phyloP scores from a whole-genome alignment of 2,329 filamentous ascomycete genomes.

The Monosporascus ibericus region DNA sequence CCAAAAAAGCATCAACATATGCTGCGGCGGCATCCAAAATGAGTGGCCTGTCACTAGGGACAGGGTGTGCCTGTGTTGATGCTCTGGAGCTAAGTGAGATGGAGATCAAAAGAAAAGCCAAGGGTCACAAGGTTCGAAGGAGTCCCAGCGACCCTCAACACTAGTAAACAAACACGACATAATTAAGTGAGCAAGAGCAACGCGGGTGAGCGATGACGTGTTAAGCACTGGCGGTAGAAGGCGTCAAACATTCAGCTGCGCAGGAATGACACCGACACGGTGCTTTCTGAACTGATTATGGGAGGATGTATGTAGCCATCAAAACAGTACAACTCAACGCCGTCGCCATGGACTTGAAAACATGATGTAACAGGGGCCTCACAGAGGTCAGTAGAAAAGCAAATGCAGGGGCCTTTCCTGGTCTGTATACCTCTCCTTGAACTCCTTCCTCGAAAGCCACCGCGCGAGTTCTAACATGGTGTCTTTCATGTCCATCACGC shows the following conservation, averaged over 20 bases:
- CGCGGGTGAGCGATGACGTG: too few relatives aligned
- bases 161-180: too few relatives aligned
- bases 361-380: not conserved
- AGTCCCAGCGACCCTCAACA: too few relatives aligned
- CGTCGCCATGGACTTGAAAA: not conserved
- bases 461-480: conserved; percentile 74
- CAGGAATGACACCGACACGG: too few relatives aligned
- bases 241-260: too few relatives aligned
- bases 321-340: not conserved
- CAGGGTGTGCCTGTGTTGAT: not conserved
- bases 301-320: not conserved
- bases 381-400: conserved; percentile 54
- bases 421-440: conserved; percentile 63
- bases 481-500: conserved; percentile 93
- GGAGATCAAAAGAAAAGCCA: not conserved
- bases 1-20: conserved; percentile 12
- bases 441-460: conserved; percentile 63
- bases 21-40: conserved; percentile 43
- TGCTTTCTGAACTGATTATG: too few relatives aligned
- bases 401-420: conserved; percentile 53
- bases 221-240: too few relatives aligned
- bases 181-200: too few relatives aligned
- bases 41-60: conserved; percentile 17
- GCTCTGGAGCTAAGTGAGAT: not conserved
- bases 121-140: not conserved